A percentile compares a stretch with the other conserved stretches of the same genome.
Evolutionary conservation across 2,329 filamentous ascomycete species (phyloP).

Genomic region (Fusarium incarnatum): DNA sequence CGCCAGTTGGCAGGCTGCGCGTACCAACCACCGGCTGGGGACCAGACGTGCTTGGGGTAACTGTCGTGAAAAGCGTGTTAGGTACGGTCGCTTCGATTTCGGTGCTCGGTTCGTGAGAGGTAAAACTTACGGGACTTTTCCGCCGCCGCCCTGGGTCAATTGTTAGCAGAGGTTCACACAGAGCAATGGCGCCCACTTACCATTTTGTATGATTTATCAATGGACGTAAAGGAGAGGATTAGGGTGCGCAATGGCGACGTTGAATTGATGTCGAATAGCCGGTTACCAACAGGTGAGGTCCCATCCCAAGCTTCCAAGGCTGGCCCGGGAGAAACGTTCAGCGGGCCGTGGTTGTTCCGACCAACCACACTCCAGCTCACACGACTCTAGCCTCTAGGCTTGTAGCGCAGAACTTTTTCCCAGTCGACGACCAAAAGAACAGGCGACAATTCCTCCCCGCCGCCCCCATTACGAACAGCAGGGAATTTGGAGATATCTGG

Average conservation of each 20-base stretch:
- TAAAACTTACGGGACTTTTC: conserved; percentile 66
- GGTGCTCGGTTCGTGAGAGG: conserved; percentile 35
- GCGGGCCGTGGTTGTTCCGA: conserved; percentile 47
- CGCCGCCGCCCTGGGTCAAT: conserved; percentile 76
- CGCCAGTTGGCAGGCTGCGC: conserved; percentile 95
- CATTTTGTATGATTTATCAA: conserved; percentile 64
- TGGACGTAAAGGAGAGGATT: conserved; percentile 47
- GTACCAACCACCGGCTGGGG: conserved; percentile 98
- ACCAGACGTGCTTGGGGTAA: conserved; percentile 99
- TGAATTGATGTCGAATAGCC: conserved; percentile 36
- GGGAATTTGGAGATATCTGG: conserved; percentile 28
- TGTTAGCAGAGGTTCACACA: conserved; percentile 54
- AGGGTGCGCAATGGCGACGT: conserved; percentile 49
- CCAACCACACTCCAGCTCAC: conserved; percentile 46
- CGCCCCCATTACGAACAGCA: conserved; percentile 29
- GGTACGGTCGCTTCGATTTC: conserved; percentile 27
- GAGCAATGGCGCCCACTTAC: conserved; percentile 52
- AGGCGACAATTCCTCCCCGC: conserved; percentile 25
- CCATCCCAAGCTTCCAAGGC: conserved; percentile 23
- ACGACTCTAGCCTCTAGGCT: conserved; percentile 47
- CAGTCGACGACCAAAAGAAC: conserved; percentile 38
- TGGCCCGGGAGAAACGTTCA: conserved; percentile 25
- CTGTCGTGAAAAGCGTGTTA: conserved; percentile 57
- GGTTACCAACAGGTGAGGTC: conserved; percentile 34
- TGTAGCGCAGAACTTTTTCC: conserved; percentile 53